A percentile compares a stretch with the other conserved stretches of the same genome.
Evolutionary conservation across 1,139 yeast genomes (phyloP).

Genomic region (Scheffersomyces illinoinensis): DNA sequence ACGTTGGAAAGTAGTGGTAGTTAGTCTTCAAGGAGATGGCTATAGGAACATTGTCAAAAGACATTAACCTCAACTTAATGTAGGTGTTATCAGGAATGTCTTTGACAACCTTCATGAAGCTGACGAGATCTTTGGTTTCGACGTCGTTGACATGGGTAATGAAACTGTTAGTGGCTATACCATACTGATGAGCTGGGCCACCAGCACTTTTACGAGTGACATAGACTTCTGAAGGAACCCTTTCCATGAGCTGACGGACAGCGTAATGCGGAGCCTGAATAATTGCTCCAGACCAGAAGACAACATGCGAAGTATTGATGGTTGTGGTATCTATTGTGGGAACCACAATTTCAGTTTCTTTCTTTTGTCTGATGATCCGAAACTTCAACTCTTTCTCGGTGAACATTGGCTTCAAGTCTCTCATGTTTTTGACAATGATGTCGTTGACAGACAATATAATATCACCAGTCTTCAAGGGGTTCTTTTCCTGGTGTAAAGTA

Average conservation of each 20-base stretch:
- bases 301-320: conserved; percentile 64
- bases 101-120: conserved; percentile 63
- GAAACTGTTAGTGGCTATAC: conserved; percentile 77
- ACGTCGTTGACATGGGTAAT: conserved; percentile 85
- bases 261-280: conserved; percentile 55
- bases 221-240: conserved; percentile 81
- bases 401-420: conserved; percentile 63
- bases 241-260: conserved; percentile 66
- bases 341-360: conserved; percentile 54
- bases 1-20: conserved; percentile 88
- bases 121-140: conserved; percentile 67
- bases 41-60: conserved; percentile 82
- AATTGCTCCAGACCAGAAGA: conserved; percentile 81
- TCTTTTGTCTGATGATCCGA: conserved; percentile 60
- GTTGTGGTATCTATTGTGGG: conserved; percentile 61
- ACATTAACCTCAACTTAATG: conserved; percentile 75
- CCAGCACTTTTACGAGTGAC: conserved; percentile 73
- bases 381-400: conserved; percentile 50
- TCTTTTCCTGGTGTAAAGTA: conserved; percentile 18
- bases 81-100: conserved; percentile 77
- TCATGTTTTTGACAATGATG: conserved; percentile 59
- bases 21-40: conserved; percentile 86
- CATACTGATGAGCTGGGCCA: conserved; percentile 84
- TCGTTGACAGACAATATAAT: conserved; percentile 71
- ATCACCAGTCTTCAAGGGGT: conserved; percentile 61